Evolutionary conservation across 164 flowering plant genomes (phyloP), one percentile per base, ranked within the genome.

Genomic region (Annona cherimola): DNA sequence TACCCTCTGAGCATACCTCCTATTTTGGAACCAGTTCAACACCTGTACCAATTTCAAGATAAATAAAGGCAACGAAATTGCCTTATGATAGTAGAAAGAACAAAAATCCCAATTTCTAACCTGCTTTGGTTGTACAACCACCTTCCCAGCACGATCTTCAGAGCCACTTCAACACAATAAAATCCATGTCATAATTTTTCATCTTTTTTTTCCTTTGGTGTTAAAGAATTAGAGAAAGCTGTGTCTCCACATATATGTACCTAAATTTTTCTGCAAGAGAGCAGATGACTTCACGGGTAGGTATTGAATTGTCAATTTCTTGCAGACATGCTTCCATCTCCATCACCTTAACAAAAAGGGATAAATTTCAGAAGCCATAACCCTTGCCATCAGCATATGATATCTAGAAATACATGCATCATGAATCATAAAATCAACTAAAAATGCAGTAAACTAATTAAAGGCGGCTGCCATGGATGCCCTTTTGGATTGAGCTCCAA

Each of bases 1-100:
- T 61, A 96, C 86, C 80, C 93, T 87, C 8, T 88, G 81, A 4
- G 98, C 91, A 84, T 92, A 89, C 64, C 99, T 86, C 81, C 90
- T 90, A 75, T 96, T 96, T 67, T 93, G 98, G 77, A 96, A 96
- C 99, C 99, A 96, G 74, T 92, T 96, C 97, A 91, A 96, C 55
- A 93, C 86, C 97, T 94, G 78, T 20, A 82, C 70, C 12, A 67
- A 71, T 57, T 26, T 6, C 63, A 72, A 60, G 69, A 76, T 42
- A 79, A 74, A 46, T 64, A 75, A 75, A 4, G 7, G 45, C 42
- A 45, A 63, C 50, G 50, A 66, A 66, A 71, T 18, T 26, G 45
- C 54, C 42, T 40, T 18, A 8, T n/a, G 41, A 2, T 40, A 71
- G 16, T n/a, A n/a, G 7, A 62, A 42, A 4, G 61, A 3, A 44